phyloP scores from a whole-genome alignment of 1,284 basidiomycete species.

The Exsudoporus floridanus region DNA sequence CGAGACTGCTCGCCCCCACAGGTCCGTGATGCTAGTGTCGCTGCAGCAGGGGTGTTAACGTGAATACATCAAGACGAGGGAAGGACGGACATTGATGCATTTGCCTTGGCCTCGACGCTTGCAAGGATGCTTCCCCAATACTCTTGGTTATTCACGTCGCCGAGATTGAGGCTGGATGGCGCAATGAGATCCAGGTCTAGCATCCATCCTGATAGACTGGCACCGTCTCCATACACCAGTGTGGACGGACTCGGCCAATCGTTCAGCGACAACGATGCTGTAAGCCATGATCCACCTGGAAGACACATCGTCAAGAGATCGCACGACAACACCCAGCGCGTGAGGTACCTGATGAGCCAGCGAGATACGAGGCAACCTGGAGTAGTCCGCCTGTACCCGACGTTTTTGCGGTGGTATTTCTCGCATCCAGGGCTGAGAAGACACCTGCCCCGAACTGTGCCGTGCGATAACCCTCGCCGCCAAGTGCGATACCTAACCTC shows the following conservation, averaged over 20 bases:
- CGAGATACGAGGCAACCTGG: slow-evolving; percentile 62
- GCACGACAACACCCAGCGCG: background rate
- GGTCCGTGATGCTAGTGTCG: slow-evolving; percentile 61
- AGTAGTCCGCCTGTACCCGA: slow-evolving; percentile 65
- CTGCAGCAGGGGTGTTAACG: slow-evolving; percentile 35
- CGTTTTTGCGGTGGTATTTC: slow-evolving; percentile 53
- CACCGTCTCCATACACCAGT: slow-evolving; percentile 54
- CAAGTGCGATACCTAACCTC: slow-evolving; percentile 55
- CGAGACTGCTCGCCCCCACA: slow-evolving; percentile 62
- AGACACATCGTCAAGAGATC: background rate
- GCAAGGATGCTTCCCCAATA: slow-evolving; percentile 60
- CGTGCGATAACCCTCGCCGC: slow-evolving; percentile 59
- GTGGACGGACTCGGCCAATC: slow-evolving; percentile 53
- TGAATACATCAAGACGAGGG: background rate
- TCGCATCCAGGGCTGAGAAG: slow-evolving; percentile 56
- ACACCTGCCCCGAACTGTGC: slow-evolving; percentile 61
- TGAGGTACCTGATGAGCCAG: slow-evolving; percentile 56
- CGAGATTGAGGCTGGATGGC: slow-evolving; percentile 48
- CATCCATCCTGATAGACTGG: slow-evolving; percentile 53
- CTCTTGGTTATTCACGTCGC: slow-evolving; percentile 50
- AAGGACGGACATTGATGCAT: slow-evolving; percentile 48
- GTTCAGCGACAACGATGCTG: slow-evolving; percentile 56
- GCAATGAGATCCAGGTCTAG: slow-evolving; percentile 55
- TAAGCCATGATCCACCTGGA: slow-evolving; percentile 65
- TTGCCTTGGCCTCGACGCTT: slow-evolving; percentile 57